A percentile compares a stretch with the other conserved stretches of the same genome.
phyloP scores from a whole-genome alignment of 1,284 basidiomycete species.

The Pseudozyma pruni region DNA sequence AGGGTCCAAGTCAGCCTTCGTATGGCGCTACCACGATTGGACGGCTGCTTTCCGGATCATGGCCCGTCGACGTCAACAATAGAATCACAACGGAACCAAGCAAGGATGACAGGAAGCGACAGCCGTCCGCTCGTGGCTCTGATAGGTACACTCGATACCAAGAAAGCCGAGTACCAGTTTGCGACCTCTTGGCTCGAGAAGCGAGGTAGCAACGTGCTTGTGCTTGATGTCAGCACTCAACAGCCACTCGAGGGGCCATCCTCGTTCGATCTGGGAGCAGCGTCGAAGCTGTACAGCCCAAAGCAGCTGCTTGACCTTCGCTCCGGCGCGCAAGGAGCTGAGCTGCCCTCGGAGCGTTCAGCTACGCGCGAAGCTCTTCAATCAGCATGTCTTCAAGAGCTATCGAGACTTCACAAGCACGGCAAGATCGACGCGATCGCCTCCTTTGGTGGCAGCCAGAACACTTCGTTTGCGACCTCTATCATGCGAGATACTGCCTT shows the following conservation, averaged over 20 bases:
- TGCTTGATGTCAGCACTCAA: conserved; percentile 28
- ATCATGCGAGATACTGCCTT: conserved; percentile 37
- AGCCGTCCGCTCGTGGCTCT: conserved; percentile 25
- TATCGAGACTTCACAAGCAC: conserved; percentile 1
- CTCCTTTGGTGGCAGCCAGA: conserved; percentile 42
- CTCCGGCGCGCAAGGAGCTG: background rate
- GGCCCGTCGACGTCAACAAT: too few relatives aligned
- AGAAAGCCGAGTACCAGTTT: conserved; percentile 35
- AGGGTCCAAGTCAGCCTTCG: background rate
- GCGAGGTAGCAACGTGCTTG: conserved; percentile 21
- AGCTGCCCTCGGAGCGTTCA: conserved; percentile 8
- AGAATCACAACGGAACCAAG: background rate
- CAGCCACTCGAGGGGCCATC: conserved; percentile 10
- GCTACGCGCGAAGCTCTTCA: conserved; percentile 18
- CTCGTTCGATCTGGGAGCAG: conserved; percentile 12
- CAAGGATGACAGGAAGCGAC: background rate
- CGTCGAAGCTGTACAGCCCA: conserved; percentile 6
- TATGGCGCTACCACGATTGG: too few relatives aligned
- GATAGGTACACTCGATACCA: conserved; percentile 47
- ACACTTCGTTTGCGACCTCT: conserved; percentile 37
- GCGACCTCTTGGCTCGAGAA: conserved; percentile 27
- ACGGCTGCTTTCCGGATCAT: too few relatives aligned
- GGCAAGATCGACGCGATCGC: conserved; percentile 27
- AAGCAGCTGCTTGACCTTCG: conserved; percentile 15
- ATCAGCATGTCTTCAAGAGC: conserved; percentile 12